Conservation (phyloP, 352 stramenopile genomes). For the Pseudoperonospora humuli region DNA sequence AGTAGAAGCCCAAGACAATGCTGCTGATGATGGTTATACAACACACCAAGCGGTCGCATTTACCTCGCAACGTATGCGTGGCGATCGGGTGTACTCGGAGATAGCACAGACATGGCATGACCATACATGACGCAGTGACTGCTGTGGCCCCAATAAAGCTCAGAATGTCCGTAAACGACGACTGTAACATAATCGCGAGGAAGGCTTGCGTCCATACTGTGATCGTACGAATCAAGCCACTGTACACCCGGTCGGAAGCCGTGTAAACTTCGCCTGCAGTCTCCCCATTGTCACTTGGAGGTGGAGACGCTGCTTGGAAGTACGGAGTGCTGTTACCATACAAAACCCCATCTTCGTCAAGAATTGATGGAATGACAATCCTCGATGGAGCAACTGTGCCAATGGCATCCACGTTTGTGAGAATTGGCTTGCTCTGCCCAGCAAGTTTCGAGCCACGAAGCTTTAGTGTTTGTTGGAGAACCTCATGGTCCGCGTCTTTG, state of each 20-base stretch:
- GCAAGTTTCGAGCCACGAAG: conserved; percentile 21
- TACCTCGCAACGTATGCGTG: conserved; percentile 34
- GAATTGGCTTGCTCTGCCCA: conserved; percentile 33
- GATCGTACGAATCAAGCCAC: conserved; percentile 36
- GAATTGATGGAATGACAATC: conserved; percentile 20
- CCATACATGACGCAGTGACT: conserved; percentile 61
- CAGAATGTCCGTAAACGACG: conserved; percentile 63
- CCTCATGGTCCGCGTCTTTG: conserved; percentile 51
- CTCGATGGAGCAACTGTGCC: conserved; percentile 1
- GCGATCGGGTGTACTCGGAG: conserved; percentile 56
- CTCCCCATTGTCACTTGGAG: conserved; percentile 8
- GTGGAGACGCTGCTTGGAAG: conserved; percentile 26
- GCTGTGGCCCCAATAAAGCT: conserved; percentile 59
- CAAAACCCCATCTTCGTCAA: conserved; percentile 42
- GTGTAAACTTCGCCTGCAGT: conserved; percentile 26
- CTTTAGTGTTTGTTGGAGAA: conserved; percentile 40
- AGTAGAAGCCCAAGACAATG: conserved; percentile 45
- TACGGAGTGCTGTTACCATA: conserved; percentile 43
- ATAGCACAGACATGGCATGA: conserved; percentile 74
- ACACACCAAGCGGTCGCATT: conserved; percentile 42
- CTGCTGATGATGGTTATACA: too few species aligned
- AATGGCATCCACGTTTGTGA: conserved; percentile 11
- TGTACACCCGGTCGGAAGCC: conserved; percentile 35
- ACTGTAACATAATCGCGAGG: conserved; percentile 55
- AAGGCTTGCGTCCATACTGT: conserved; percentile 43